Conservation (phyloP, 2,329 filamentous ascomycete species). For the Cytospora leucostoma region DNA sequence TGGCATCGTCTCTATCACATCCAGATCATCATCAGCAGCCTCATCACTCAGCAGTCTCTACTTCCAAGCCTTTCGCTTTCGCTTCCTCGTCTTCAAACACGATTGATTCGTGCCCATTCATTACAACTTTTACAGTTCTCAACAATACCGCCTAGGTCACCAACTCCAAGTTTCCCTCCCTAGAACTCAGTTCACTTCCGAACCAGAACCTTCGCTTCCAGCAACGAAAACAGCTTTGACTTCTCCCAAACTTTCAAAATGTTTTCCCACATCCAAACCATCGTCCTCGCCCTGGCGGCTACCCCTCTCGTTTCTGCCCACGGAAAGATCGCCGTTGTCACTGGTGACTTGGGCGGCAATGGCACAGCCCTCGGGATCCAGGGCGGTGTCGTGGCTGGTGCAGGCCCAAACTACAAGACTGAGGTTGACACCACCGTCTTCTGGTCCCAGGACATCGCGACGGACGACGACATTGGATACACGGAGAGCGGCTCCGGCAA, state of each 20-base stretch:
- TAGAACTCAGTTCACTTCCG: constrained; percentile 1
- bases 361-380: constrained; percentile 42
- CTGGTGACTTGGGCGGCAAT: constrained; percentile 42
- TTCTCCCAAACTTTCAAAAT: constrained; percentile 31
- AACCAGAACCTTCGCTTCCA: background rate
- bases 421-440: constrained; percentile 51
- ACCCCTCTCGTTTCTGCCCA: constrained; percentile 36
- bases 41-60: constrained; percentile 14
- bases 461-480: constrained; percentile 28
- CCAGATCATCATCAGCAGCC: constrained; percentile 6
- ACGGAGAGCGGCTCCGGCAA: constrained; percentile 26
- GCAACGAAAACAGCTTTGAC: background rate
- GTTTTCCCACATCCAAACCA: constrained; percentile 32
- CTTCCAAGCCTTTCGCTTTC: constrained; percentile 10
- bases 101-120: constrained; percentile 24
- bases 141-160: background rate
- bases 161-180: constrained; percentile 9
- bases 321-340: constrained; percentile 33
- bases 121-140: background rate
- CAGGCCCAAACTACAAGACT: constrained; percentile 33
- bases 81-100: constrained; percentile 1
- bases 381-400: constrained; percentile 38
- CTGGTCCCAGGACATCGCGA: constrained; percentile 35
- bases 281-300: constrained; percentile 30
- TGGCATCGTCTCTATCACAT: background rate